A percentile compares a stretch with the other conserved stretches of the same genome.
phyloP scores from a whole-genome alignment of 768 basidiomycete species.

The Lyophyllum atratum region DNA sequence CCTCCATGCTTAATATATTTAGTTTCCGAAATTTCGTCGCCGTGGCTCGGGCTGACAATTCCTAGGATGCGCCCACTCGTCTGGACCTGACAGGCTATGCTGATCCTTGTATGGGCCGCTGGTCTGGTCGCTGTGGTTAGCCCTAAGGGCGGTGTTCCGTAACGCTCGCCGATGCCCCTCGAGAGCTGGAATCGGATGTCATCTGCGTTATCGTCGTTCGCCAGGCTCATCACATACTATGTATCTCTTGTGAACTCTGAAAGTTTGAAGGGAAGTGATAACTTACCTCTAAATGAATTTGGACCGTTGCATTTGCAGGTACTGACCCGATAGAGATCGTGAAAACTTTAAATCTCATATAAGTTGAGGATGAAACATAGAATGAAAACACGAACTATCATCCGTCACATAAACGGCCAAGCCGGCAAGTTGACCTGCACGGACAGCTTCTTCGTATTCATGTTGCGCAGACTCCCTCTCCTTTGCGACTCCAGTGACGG shows the following conservation, averaged over 20 bases:
- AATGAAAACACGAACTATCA: constrained; percentile 41
- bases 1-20: constrained; percentile 35
- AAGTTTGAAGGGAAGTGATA: neutral
- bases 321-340: constrained; percentile 60
- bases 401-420: constrained; percentile 51
- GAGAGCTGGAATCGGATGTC: constrained; percentile 59
- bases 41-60: constrained; percentile 48
- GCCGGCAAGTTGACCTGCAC: constrained; percentile 41
- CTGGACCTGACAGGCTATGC: constrained; percentile 47
- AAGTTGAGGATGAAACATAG: neutral
- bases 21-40: constrained; percentile 27
- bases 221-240: constrained; percentile 55
- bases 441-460: constrained; percentile 41
- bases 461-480: constrained; percentile 45
- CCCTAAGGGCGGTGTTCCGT: constrained; percentile 45
- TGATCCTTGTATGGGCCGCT: constrained; percentile 33
- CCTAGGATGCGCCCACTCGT: constrained; percentile 44
- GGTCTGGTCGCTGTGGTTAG: constrained; percentile 32
- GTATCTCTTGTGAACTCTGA: neutral
- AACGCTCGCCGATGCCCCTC: constrained; percentile 49
- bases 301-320: constrained; percentile 40
- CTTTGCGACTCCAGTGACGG: constrained; percentile 46
- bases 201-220: constrained; percentile 48
- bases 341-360: constrained; percentile 41
- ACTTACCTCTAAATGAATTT: constrained; percentile 44